Conservation (phyloP, 2,329 filamentous ascomycete species). For the Ceratocystis harringtonii region DNA sequence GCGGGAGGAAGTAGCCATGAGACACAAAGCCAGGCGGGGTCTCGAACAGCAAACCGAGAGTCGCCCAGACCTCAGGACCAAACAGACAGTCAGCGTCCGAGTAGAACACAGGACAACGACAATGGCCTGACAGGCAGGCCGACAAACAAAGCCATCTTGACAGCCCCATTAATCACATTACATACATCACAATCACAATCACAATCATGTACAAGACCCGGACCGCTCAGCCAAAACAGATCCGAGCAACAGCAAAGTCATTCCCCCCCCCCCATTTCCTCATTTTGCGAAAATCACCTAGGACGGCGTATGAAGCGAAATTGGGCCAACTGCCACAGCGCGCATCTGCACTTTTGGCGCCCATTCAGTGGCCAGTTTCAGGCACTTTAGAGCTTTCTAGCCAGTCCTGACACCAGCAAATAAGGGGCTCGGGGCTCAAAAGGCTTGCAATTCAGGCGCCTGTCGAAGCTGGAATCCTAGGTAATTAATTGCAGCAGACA, state of each 20-base stretch:
- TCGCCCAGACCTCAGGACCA: neutral
- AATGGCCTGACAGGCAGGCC: too few species aligned
- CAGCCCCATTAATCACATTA: neutral
- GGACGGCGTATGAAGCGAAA: slow-evolving; percentile 1
- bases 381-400: neutral
- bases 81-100: too few species aligned
- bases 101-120: too few species aligned
- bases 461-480: neutral
- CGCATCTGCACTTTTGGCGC: neutral
- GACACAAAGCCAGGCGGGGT: neutral
- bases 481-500: neutral
- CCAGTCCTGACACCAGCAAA: neutral
- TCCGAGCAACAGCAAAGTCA: neutral
- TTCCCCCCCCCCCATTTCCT: neutral
- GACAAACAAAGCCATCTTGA: neutral
- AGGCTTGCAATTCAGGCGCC: neutral
- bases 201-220: neutral
- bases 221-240: neutral
- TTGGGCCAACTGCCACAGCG: neutral
- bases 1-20: neutral
- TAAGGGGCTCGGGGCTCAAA: neutral
- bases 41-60: neutral
- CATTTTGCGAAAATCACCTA: neutral
- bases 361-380: neutral
- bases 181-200: too few species aligned